Evolutionary conservation across 2,329 filamentous ascomycete genomes (phyloP).

Genomic region (Cercospora sesami): DNA sequence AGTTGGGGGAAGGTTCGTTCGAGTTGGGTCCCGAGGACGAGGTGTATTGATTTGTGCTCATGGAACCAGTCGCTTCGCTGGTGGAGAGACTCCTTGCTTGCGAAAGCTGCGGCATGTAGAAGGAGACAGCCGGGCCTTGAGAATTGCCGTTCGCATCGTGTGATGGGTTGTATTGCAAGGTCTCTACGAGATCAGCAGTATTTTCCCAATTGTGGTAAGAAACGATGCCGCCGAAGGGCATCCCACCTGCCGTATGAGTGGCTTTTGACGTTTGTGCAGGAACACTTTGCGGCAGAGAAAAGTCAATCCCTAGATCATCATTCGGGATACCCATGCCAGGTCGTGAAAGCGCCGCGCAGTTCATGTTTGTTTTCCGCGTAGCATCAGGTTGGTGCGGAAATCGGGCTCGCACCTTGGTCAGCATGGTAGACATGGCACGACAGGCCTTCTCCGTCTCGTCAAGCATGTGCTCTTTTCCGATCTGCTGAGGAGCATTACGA

Average conservation of each 20-base stretch:
- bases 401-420: slow-evolving; percentile 34
- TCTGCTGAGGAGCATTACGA: slow-evolving; percentile 18
- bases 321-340: not conserved
- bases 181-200: slow-evolving; percentile 19
- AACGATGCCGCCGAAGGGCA: slow-evolving; percentile 21
- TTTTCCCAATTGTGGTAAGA: slow-evolving; percentile 21
- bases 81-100: not conserved
- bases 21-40: slow-evolving; percentile 10
- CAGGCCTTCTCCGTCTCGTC: slow-evolving; percentile 37
- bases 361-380: not conserved
- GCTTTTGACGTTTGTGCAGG: not conserved
- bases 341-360: not conserved
- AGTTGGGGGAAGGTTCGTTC: slow-evolving; percentile 19
- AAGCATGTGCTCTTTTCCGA: slow-evolving; percentile 28
- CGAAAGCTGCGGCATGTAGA: not conserved
- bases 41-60: not conserved
- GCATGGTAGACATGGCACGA: slow-evolving; percentile 37
- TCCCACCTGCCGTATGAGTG: not conserved
- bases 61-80: not conserved
- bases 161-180: not conserved
- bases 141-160: not conserved
- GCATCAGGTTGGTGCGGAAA: slow-evolving; percentile 25
- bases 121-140: not conserved
- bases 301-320: slow-evolving; percentile 11
- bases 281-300: not conserved